phyloP scores from a whole-genome alignment of 1,284 basidiomycete species.

The Sphagnurus paluster region DNA sequence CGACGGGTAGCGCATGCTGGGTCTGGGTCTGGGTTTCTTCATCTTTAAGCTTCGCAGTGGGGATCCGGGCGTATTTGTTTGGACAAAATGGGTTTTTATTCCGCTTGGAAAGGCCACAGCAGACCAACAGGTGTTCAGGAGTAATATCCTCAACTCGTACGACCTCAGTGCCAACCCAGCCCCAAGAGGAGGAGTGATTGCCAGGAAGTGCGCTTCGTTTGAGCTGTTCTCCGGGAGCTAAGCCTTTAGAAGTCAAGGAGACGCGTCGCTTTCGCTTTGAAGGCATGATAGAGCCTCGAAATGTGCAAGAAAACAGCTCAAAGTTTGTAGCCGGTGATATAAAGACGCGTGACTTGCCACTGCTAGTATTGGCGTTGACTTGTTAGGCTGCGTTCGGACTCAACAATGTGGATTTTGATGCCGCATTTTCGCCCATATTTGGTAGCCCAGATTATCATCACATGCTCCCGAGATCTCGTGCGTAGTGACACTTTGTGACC shows the following conservation, averaged over 20 bases:
- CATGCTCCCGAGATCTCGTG: too few relatives aligned
- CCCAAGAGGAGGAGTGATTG: slow-evolving; percentile 59
- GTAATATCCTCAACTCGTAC: slow-evolving; percentile 57
- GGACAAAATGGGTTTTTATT: slow-evolving; percentile 51
- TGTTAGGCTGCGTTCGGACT: too few relatives aligned
- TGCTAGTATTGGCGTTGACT: background rate
- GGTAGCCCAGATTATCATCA: too few relatives aligned
- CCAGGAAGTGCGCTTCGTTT: slow-evolving; percentile 54
- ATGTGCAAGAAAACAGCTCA: background rate
- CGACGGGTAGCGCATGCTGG: background rate
- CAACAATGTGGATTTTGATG: too few relatives aligned
- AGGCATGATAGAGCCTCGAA: slow-evolving; percentile 44
- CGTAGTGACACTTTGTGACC: too few relatives aligned
- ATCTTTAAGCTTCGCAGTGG: slow-evolving; percentile 1
- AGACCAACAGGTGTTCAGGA: slow-evolving; percentile 58
- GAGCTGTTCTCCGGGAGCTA: slow-evolving; percentile 58
- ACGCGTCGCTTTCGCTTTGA: slow-evolving; percentile 61
- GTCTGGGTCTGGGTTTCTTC: background rate
- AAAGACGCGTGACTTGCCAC: slow-evolving; percentile 3
- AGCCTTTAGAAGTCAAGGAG: slow-evolving; percentile 49
- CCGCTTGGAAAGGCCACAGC: slow-evolving; percentile 63
- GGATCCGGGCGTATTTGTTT: slow-evolving; percentile 46
- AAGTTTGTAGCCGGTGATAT: background rate
- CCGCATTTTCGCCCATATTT: too few relatives aligned
- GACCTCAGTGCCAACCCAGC: slow-evolving; percentile 75